Percentiles rank a stretch among this genome's conserved stretches.
Conservation (phyloP, 176 grass and related monocot genomes). For the Carex cristatella region DNA sequence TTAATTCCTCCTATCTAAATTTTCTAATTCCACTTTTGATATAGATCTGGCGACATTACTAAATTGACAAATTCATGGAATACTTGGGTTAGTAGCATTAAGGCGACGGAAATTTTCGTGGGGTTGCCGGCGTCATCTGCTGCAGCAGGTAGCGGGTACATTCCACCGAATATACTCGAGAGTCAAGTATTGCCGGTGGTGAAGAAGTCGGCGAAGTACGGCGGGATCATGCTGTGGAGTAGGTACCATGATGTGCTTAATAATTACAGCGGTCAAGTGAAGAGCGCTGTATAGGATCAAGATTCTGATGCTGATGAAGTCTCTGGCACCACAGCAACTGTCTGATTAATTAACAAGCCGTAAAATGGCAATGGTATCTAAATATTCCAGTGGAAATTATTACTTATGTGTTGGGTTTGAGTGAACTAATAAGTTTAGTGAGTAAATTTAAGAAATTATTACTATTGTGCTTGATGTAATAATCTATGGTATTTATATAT, state of each 20-base stretch:
- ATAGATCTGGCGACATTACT: background rate
- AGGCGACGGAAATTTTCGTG: slow-evolving; percentile 41
- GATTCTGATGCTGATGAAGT: background rate
- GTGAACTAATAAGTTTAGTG: background rate
- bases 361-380: background rate
- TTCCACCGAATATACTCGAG: slow-evolving; percentile 21
- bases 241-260: slow-evolving; percentile 35
- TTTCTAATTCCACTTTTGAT: background rate
- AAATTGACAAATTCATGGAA: slow-evolving; percentile 41
- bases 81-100: slow-evolving; percentile 39
- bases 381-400: background rate
- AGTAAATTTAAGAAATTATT: background rate
- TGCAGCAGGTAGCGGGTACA: slow-evolving; percentile 38
- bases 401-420: background rate
- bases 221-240: slow-evolving; percentile 70
- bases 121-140: slow-evolving; percentile 38
- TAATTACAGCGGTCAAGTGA: slow-evolving; percentile 42
- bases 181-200: slow-evolving; percentile 36
- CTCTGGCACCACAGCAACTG: background rate
- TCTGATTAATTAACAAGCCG: background rate
- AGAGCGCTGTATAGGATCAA: slow-evolving; percentile 18
- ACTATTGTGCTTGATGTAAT: background rate
- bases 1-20: too few species aligned
- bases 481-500: background rate
- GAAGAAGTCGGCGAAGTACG: slow-evolving; percentile 21